A percentile compares a stretch with the other conserved stretches of the same genome.
Conservation (phyloP, 176 grass and related monocot genomes). For the Oryza rufipogon region DNA sequence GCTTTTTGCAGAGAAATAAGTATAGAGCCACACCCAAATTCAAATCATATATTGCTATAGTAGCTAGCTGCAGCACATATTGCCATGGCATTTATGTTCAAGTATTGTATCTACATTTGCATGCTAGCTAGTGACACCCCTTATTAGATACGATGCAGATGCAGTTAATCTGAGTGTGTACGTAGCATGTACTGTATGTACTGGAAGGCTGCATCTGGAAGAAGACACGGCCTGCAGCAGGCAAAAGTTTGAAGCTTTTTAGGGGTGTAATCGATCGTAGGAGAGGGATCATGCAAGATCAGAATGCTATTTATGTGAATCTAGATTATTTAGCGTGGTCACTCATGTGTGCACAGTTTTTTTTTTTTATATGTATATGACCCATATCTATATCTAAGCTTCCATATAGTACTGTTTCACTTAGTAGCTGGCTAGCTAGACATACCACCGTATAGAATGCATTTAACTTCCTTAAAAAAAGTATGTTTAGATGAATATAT, state of each 20-base stretch:
- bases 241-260: background rate
- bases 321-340: background rate
- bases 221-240: background rate
- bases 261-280: background rate
- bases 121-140: background rate
- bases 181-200: no score
- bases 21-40: background rate
- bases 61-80: background rate
- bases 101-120: background rate
- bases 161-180: background rate
- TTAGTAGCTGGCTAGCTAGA: background rate
- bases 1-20: background rate
- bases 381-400: background rate
- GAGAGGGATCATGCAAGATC: background rate
- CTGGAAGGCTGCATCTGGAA: background rate
- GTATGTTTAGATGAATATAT: background rate
- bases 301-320: background rate
- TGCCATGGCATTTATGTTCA: background rate
- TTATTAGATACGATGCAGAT: background rate
- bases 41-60: background rate
- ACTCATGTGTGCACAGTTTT: background rate
- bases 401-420: background rate
- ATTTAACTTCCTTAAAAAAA: background rate
- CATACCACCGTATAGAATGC: background rate
- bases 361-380: background rate